phyloP scores from a whole-genome alignment of 306 rosid species.

The Dicorynia guianensis region DNA sequence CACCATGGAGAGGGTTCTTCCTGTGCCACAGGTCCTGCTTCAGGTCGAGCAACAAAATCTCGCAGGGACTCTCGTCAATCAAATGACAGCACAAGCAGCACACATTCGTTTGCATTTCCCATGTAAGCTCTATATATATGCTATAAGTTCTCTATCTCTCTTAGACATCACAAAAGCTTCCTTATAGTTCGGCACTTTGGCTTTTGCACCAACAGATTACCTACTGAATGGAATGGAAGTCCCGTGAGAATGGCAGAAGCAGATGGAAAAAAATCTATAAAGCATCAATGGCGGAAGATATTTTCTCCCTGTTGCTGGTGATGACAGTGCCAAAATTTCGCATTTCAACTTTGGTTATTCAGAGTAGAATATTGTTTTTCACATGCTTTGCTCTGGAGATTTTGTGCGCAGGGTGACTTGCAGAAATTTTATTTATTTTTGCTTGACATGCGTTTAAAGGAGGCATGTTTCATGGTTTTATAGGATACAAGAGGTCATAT shows the following conservation, averaged over 20 bases:
- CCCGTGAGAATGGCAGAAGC: slow-evolving; percentile 77
- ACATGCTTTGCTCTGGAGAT: background rate
- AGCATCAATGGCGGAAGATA: slow-evolving; percentile 42
- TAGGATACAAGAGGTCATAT: background rate
- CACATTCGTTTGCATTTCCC: slow-evolving; percentile 81
- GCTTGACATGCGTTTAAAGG: no score
- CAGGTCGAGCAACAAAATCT: slow-evolving; percentile 37
- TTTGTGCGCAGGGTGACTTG: background rate
- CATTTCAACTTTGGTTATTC: background rate
- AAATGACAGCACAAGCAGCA: slow-evolving; percentile 72
- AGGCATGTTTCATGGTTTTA: background rate
- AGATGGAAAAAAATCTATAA: slow-evolving; percentile 40
- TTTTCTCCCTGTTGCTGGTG: slow-evolving; percentile 57
- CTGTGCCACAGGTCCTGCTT: slow-evolving; percentile 16
- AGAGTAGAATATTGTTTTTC: background rate
- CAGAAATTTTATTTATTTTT: background rate
- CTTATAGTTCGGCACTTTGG: slow-evolving; percentile 8
- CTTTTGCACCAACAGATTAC: slow-evolving; percentile 56
- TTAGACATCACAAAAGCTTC: background rate
- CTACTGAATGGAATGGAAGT: slow-evolving; percentile 82
- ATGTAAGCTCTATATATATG: slow-evolving; percentile 48
- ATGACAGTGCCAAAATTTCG: slow-evolving; percentile 36
- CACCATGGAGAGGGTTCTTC: slow-evolving; percentile 38
- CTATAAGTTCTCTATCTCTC: background rate
- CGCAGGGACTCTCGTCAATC: slow-evolving; percentile 55